Conservation (phyloP, 108 stramenopile genomes). For the Aureococcus anophagefferens region DNA sequence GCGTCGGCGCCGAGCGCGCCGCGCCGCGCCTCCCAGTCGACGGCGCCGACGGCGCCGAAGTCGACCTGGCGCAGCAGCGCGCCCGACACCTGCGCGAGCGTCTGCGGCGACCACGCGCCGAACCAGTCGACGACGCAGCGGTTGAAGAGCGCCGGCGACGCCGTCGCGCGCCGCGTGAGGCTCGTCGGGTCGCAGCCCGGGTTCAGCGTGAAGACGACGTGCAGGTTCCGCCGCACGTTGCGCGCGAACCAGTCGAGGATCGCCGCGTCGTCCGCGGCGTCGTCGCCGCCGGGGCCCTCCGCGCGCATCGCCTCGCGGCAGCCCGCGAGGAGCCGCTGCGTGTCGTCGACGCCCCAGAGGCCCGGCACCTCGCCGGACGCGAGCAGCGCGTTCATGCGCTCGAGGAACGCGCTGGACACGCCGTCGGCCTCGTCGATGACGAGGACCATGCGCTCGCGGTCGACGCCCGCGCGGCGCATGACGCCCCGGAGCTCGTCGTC, state of each 20-base stretch:
- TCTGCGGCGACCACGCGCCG: slow-evolving; percentile 85
- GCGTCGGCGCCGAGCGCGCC: slow-evolving; percentile 64
- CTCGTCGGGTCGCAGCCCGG: slow-evolving; percentile 62
- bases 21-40: slow-evolving; percentile 61
- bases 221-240: slow-evolving; percentile 87
- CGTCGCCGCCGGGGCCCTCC: slow-evolving; percentile 58
- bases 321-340: slow-evolving; percentile 73
- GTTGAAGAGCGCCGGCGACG: slow-evolving; percentile 98
- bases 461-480: slow-evolving; percentile 85
- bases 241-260: slow-evolving; percentile 48
- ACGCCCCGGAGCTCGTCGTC: slow-evolving; percentile 84
- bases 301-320: slow-evolving; percentile 58
- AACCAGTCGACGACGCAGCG: slow-evolving; percentile 99
- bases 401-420: slow-evolving; percentile 82
- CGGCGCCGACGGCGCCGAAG: slow-evolving; percentile 54
- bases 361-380: slow-evolving; percentile 99
- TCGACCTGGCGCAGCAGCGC: slow-evolving; percentile 65
- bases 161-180: slow-evolving; percentile 65
- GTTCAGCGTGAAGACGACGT: slow-evolving; percentile 99
- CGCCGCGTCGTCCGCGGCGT: slow-evolving; percentile 79
- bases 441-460: slow-evolving; percentile 94
- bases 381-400: slow-evolving; percentile 97
- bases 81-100: slow-evolving; percentile 77
- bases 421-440: slow-evolving; percentile 96
- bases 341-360: slow-evolving; percentile 97